Conservation (phyloP, 2,329 filamentous ascomycete genomes). For the Exserohilum turcica region DNA sequence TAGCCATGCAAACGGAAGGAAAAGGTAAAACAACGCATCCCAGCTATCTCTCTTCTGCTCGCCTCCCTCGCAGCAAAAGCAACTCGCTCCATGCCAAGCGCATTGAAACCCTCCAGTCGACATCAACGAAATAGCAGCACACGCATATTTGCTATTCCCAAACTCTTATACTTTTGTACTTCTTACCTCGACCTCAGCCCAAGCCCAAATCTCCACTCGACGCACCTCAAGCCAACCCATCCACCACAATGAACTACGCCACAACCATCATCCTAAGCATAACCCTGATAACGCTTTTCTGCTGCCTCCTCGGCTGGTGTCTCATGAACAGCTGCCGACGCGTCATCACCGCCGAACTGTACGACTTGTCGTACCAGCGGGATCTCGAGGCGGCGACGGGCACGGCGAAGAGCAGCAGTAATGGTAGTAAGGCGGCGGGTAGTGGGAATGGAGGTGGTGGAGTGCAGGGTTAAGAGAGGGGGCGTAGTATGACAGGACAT, state of each 20-base stretch:
- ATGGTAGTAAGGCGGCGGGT: not conserved
- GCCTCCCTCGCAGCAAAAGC: no score
- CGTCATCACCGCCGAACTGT: conserved; percentile 19
- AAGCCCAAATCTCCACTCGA: not conserved
- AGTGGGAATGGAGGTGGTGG: not conserved
- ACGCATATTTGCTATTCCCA: not conserved
- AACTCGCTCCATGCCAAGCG: no score
- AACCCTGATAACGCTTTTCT: conserved; percentile 19
- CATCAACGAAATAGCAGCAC: no score
- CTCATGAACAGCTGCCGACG: conserved; percentile 22
- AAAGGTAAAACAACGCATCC: not conserved
- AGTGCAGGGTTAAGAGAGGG: not conserved
- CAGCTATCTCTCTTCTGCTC: not conserved
- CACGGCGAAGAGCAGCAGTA: not conserved
- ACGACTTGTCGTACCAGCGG: conserved; percentile 9
- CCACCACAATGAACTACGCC: conserved; percentile 9
- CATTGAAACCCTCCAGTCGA: no score
- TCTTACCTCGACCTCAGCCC: not conserved
- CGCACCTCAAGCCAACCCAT: not conserved
- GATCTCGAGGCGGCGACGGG: conserved; percentile 9
- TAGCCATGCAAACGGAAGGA: no score
- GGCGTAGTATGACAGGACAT: not conserved
- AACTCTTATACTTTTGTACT: no score
- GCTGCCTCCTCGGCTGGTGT: conserved; percentile 23
- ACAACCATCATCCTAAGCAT: conserved; percentile 23